Conservation (phyloP, 2,329 filamentous ascomycete genomes). For the Didymella lethalis region DNA sequence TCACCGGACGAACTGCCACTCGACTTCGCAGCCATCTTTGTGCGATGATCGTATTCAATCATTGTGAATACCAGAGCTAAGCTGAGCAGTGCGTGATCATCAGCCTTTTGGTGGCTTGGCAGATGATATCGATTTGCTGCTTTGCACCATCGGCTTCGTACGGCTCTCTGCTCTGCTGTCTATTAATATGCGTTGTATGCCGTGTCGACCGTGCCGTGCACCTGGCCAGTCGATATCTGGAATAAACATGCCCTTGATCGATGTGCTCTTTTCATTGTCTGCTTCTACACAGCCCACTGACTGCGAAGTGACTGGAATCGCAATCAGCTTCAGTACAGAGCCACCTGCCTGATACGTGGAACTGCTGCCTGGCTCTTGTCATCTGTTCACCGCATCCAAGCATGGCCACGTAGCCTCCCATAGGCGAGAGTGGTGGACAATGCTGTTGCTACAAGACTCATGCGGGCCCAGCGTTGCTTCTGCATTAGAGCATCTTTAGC, state of each 20-base stretch:
- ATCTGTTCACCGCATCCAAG: background rate
- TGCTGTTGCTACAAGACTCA: background rate
- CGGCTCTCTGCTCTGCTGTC: slow-evolving; percentile 7
- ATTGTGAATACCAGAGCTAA: background rate
- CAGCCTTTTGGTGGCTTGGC: background rate
- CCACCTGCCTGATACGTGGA: slow-evolving; percentile 5
- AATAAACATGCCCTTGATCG: background rate
- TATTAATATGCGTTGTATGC: no score
- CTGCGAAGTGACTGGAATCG: background rate
- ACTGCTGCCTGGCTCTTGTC: slow-evolving; percentile 3
- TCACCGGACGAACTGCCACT: slow-evolving; percentile 12
- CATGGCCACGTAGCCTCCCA: background rate
- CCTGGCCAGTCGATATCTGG: background rate
- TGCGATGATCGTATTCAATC: background rate
- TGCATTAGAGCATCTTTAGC: background rate
- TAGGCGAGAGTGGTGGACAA: background rate
- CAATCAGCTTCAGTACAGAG: slow-evolving; percentile 1
- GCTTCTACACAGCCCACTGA: background rate
- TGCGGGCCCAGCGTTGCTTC: background rate
- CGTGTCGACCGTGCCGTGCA: background rate
- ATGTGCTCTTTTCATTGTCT: background rate
- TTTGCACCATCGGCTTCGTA: background rate
- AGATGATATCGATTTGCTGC: background rate
- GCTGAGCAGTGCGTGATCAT: background rate
- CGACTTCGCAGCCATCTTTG: background rate